Conservation (phyloP, 495 filamentous ascomycete species). For the Cetradonia linearis region DNA sequence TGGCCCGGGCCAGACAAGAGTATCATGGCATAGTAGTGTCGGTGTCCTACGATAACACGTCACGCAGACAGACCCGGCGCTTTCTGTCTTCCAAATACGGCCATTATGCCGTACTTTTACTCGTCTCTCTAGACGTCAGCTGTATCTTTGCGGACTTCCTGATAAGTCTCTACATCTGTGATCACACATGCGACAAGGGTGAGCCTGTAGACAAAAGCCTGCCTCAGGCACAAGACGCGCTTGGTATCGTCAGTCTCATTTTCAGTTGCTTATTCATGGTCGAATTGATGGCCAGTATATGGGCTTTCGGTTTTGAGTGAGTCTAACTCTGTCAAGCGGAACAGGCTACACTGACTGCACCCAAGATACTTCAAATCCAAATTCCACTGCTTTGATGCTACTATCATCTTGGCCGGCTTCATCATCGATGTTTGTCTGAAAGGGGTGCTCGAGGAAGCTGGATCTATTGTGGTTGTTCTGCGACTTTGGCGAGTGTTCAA, state of each 20-base stretch:
- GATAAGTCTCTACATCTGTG: conserved; percentile 50
- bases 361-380: conserved; percentile 48
- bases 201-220: conserved; percentile 31
- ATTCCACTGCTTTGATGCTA: conserved; percentile 55
- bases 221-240: conserved; percentile 30
- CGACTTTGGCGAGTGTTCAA: conserved; percentile 61
- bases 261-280: conserved; percentile 53
- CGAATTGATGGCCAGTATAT: conserved; percentile 45
- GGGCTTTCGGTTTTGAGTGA: conserved; percentile 47
- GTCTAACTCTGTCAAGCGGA: conserved; percentile 18
- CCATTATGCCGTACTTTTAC: conserved; percentile 46
- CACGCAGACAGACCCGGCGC: conserved; percentile 23
- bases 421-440: conserved; percentile 45
- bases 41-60: conserved; percentile 8
- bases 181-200: conserved; percentile 30
- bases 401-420: conserved; percentile 52
- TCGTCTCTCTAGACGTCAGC: conserved; percentile 47
- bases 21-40: conserved; percentile 8
- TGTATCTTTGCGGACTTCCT: conserved; percentile 55
- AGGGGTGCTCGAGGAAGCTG: conserved; percentile 50
- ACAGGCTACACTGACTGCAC: background rate
- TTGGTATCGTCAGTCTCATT: conserved; percentile 38
- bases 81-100: conserved; percentile 46
- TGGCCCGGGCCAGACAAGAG: background rate
- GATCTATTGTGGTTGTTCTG: conserved; percentile 50